Base-by-base conservation (phyloP, 2,329 filamentous ascomycete species). In the Alternaria consortialis region DNA sequence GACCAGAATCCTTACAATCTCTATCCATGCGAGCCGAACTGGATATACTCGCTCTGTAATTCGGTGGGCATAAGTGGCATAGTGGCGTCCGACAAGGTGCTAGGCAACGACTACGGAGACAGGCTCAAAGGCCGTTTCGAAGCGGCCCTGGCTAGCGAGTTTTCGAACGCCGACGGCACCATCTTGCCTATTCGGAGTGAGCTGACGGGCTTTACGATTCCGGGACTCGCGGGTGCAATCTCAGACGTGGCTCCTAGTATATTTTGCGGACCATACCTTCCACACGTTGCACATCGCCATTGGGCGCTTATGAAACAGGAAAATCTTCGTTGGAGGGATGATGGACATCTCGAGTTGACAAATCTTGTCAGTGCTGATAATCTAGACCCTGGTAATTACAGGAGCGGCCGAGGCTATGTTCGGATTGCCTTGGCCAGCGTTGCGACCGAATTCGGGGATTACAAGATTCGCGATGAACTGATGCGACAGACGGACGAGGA, bases 131-230 rank as follows among this genome's bases (percentile, higher is more conserved):
- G 23, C 7, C 58, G 58, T 0, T 70, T 67, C 55, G 39, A 64
- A 20, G 13, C 36, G 1, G 59, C 63, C 2, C 53, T 69, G 11
- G 62, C 61, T 34, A 56, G 50, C 15, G 66, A 70, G 29, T 68
- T 69, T 51, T 64, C 63, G 37, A 65, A 58, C 11, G 50, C 51
- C 8, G 68, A 68, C 36, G 67, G 65, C 5, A 66, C 61, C 12
- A 61, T 66, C 17, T 46, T 70, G 13, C 65, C 67, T 8, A 68
- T 70, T 31, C 56, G 65, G 15, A 63, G 61, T 32, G 67, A 68
- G 29, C 51, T 67, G 8, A 68, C 67, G 1, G 67, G 67, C 17
- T 68, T 70, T 56, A 67, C 64, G 2, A 68, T 68, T 15, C 64
- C 65, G 12, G 65, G 67, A 12, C 57, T 66, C 29, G 59, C 61